phyloP scores from a whole-genome alignment of 345 rosid species.

The Pistacia integerrima region DNA sequence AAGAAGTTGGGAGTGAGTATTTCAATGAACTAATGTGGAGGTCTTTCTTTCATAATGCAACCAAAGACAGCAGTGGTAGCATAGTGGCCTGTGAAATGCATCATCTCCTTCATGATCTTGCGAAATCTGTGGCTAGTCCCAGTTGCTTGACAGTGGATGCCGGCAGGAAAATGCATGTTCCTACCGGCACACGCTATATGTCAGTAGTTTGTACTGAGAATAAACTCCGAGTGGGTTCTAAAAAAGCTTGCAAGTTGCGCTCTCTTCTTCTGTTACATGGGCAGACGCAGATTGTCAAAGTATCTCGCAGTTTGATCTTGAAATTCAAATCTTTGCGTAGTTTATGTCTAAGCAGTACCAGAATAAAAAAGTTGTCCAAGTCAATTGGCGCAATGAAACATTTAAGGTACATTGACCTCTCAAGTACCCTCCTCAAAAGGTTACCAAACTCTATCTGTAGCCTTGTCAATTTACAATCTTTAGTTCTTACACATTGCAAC shows the following conservation, averaged over 20 bases:
- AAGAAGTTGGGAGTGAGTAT: constrained; percentile 6
- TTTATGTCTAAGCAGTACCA: constrained; percentile 2
- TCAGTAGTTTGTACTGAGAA: not conserved
- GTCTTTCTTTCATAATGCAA: constrained; percentile 4
- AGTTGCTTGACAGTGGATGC: not conserved
- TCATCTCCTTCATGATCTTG: constrained; percentile 5
- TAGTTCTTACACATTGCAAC: not conserved
- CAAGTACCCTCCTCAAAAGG: not conserved
- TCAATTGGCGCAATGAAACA: constrained; percentile 9
- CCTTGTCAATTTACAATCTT: not conserved
- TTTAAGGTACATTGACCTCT: constrained; percentile 4
- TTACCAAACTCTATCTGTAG: not conserved
- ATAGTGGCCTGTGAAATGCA: constrained; percentile 10
- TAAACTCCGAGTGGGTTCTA: not conserved
- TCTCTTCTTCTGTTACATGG: not conserved
- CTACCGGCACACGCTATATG: not conserved
- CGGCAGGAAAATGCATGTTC: not conserved
- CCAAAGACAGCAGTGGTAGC: not conserved
- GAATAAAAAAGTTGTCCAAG: not conserved
- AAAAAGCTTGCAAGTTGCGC: not conserved
- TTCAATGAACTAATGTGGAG: constrained; percentile 3
- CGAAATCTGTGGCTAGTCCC: not conserved
- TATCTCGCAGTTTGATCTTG: constrained; percentile 5
- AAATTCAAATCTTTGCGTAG: constrained; percentile 4
- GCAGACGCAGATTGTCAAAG: not conserved